These are phyloP conservation scores for Lithospermum erythrorhizon DNA, from an alignment of 257 asterid species.

Conservation along the genomic window DNA sequence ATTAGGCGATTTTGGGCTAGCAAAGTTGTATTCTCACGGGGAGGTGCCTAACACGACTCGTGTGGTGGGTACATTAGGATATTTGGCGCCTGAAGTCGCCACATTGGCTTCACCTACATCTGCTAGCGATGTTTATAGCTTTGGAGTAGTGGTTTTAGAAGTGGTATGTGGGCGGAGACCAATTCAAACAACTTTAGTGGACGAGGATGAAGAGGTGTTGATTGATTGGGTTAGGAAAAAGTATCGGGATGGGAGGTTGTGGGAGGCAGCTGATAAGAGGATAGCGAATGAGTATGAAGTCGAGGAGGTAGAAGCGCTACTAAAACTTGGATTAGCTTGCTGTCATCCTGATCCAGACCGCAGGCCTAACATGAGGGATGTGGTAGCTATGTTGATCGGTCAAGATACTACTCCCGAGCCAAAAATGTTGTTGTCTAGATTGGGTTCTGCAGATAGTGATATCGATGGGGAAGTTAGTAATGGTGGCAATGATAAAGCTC, in stretches of 20 bases:
- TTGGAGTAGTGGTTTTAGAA: constrained; percentile 68
- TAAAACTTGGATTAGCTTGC: constrained; percentile 69
- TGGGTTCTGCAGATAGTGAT: constrained; percentile 13
- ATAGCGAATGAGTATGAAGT: constrained; percentile 41
- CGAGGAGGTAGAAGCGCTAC: constrained; percentile 59
- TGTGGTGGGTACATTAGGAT: constrained; percentile 77
- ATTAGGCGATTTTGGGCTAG: constrained; percentile 73
- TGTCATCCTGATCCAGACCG: constrained; percentile 74
- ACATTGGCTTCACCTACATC: constrained; percentile 58
- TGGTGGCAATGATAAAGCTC: constrained; percentile 14
- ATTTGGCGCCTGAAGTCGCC: constrained; percentile 78
- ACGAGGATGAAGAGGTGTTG: constrained; percentile 63
- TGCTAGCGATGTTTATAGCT: constrained; percentile 71
- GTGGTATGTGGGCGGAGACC: constrained; percentile 79
- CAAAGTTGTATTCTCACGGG: constrained; percentile 64
- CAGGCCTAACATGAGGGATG: constrained; percentile 72
- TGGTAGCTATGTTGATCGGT: constrained; percentile 49
- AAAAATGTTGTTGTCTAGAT: constrained; percentile 34
- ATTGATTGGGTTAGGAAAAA: constrained; percentile 67
- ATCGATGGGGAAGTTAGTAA: constrained; percentile 13
- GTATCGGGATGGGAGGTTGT: constrained; percentile 41
- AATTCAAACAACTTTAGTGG: constrained; percentile 25
- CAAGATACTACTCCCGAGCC: constrained; percentile 37
- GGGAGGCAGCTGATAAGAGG: constrained; percentile 56
- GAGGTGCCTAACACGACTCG: constrained; percentile 71